A percentile compares a stretch with the other conserved stretches of the same genome.
These are phyloP conservation scores for Metarhizium album DNA, from an alignment of 2,329 filamentous ascomycete species.

Conservation along the genomic window DNA sequence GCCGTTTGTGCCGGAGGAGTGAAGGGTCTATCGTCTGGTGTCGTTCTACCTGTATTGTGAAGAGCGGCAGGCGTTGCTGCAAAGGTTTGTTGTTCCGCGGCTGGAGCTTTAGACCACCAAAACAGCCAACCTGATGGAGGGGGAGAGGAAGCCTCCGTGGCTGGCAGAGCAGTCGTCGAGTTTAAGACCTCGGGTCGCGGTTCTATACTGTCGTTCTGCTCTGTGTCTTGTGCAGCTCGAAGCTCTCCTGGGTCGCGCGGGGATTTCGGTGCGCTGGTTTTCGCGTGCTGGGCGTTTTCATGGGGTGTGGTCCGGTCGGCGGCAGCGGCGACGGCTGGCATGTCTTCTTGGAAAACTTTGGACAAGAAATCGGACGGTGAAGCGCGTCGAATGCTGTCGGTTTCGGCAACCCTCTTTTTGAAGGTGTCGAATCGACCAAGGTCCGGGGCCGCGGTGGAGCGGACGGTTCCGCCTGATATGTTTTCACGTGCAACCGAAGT, in stretches of 20 bases:
- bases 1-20: constrained; percentile 14
- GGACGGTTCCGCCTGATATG: constrained; percentile 45
- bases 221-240: not conserved
- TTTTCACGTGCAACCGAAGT: constrained; percentile 51
- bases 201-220: not conserved
- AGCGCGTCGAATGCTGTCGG: constrained; percentile 19
- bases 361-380: constrained; percentile 13
- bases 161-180: constrained; percentile 4
- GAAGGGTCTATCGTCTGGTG: constrained; percentile 10
- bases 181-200: not conserved
- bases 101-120: constrained; percentile 32
- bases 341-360: constrained; percentile 16
- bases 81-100: constrained; percentile 10
- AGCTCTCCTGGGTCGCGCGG: not conserved
- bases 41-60: constrained; percentile 7
- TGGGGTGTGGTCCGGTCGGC: not conserved
- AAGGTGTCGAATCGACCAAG: constrained; percentile 37
- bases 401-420: constrained; percentile 24
- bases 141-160: constrained; percentile 3
- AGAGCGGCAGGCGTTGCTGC: constrained; percentile 3
- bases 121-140: constrained; percentile 42
- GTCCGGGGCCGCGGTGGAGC: constrained; percentile 34
- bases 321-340: not conserved
- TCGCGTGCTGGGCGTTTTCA: not conserved
- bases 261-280: constrained; percentile 1